A percentile compares a stretch with the other conserved stretches of the same genome.
Evolutionary conservation across 345 rosid species (phyloP).

Genomic region (Moricandia arvensis): DNA sequence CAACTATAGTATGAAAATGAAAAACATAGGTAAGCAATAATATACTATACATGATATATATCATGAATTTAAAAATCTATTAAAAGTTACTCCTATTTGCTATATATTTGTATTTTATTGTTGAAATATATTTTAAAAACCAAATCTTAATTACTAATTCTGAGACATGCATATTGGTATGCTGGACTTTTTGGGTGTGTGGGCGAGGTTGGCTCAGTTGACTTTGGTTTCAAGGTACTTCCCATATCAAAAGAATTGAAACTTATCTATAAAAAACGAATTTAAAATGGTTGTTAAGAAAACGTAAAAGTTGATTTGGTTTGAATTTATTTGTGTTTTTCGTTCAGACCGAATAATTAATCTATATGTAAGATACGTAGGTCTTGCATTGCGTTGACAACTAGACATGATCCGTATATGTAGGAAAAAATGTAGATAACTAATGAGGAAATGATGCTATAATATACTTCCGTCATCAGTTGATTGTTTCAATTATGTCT

Average conservation of each 20-base stretch:
- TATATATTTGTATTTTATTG: not conserved
- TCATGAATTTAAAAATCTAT: not conserved
- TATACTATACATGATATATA: not conserved
- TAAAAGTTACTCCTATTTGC: not conserved
- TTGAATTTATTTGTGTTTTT: not conserved
- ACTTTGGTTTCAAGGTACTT: not conserved
- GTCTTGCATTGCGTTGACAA: constrained; percentile 6
- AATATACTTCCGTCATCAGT: not conserved
- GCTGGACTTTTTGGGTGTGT: not conserved
- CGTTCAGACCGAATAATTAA: not conserved
- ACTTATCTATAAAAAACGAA: not conserved
- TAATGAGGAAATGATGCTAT: not conserved
- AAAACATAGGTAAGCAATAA: too few species aligned
- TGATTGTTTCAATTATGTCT: not conserved
- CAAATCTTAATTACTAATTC: not conserved
- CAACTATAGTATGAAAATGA: too few species aligned
- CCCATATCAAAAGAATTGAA: not conserved
- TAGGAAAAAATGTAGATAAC: not conserved
- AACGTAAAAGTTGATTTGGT: not conserved
- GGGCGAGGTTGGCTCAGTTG: not conserved
- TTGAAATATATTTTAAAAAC: not conserved
- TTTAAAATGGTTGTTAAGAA: not conserved
- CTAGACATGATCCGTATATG: constrained; percentile 2
- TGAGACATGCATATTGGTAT: not conserved
- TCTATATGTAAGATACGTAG: not conserved